Conservation (phyloP, 768 basidiomycete genomes). For the Phylloporus sp. region DNA sequence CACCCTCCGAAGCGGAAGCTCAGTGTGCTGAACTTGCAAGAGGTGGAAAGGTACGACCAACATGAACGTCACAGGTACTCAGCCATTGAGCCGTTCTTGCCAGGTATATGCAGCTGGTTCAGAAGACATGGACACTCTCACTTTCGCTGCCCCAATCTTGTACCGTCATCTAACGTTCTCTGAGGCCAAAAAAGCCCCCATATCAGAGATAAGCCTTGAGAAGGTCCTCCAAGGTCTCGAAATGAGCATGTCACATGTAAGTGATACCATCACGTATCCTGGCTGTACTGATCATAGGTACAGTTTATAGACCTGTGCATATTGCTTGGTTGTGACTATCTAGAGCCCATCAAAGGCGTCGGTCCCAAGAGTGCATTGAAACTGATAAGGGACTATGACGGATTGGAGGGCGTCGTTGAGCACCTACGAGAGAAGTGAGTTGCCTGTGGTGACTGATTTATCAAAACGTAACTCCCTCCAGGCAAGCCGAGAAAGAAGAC, state of each 20-base stretch:
- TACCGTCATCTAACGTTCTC: slow-evolving; percentile 96
- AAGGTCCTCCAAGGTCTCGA: slow-evolving; percentile 82
- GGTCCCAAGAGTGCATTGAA: slow-evolving; percentile 96
- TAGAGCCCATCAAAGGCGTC: slow-evolving; percentile 96
- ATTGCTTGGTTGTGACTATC: slow-evolving; percentile 94
- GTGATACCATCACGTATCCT: neutral
- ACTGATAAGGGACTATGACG: slow-evolving; percentile 76
- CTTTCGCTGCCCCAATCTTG: slow-evolving; percentile 87
- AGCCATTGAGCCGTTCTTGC: neutral
- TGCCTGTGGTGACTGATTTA: neutral
- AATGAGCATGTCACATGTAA: slow-evolving; percentile 88
- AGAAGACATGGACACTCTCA: slow-evolving; percentile 99
- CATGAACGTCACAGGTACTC: neutral
- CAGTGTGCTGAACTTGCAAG: slow-evolving; percentile 98
- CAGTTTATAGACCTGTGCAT: slow-evolving; percentile 97
- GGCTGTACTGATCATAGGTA: slow-evolving; percentile 1
- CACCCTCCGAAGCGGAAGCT: slow-evolving; percentile 97
- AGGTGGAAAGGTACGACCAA: slow-evolving; percentile 71
- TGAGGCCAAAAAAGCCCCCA: slow-evolving; percentile 95
- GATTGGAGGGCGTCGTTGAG: slow-evolving; percentile 66
- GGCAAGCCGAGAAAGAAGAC: slow-evolving; percentile 37
- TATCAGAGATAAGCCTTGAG: slow-evolving; percentile 83
- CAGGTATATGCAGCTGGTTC: slow-evolving; percentile 97
- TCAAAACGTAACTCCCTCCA: slow-evolving; percentile 6
- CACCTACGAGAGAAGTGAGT: slow-evolving; percentile 74